Evolutionary conservation across 768 basidiomycete species (phyloP).

Genomic region (Leccinum olivaceopallidum): DNA sequence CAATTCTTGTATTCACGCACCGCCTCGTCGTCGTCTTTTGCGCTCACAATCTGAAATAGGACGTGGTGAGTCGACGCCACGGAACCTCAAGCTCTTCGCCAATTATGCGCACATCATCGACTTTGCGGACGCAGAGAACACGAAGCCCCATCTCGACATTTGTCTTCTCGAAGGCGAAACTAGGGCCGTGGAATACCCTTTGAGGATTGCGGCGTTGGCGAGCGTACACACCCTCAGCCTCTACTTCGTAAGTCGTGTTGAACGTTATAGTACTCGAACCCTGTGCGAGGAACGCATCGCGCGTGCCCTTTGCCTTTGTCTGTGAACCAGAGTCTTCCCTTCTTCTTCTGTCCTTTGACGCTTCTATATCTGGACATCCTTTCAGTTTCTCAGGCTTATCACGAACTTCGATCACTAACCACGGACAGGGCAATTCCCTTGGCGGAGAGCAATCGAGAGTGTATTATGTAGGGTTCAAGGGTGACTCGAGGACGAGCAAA

Average conservation of each 20-base stretch:
- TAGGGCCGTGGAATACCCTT: conserved; percentile 71
- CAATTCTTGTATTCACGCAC: conserved; percentile 4
- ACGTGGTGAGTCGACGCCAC: conserved; percentile 75
- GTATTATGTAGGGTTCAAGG: conserved; percentile 85
- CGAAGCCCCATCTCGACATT: conserved; percentile 71
- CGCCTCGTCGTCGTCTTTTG: conserved; percentile 3
- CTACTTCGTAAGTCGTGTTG: conserved; percentile 65
- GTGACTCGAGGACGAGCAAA: conserved; percentile 55
- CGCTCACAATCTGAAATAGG: conserved; percentile 41
- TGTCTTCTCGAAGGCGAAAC: conserved; percentile 70
- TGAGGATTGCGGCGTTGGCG: conserved; percentile 73
- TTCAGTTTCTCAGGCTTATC: conserved; percentile 16
- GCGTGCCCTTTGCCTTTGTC: conserved; percentile 19
- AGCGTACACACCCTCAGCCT: conserved; percentile 73
- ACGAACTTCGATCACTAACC: conserved; percentile 3
- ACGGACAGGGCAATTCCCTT: conserved; percentile 58
- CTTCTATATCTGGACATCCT: conserved; percentile 21
- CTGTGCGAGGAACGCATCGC: background rate
- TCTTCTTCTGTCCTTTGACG: conserved; percentile 17
- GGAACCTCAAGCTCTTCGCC: conserved; percentile 72
- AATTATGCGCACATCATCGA: conserved; percentile 77
- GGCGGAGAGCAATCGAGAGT: conserved; percentile 66
- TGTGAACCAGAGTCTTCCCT: background rate
- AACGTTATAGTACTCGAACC: conserved; percentile 3
- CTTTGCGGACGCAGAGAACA: conserved; percentile 69